Base-by-base conservation (phyloP, 495 filamentous ascomycete genomes). In the Neurospora terricola region DNA sequence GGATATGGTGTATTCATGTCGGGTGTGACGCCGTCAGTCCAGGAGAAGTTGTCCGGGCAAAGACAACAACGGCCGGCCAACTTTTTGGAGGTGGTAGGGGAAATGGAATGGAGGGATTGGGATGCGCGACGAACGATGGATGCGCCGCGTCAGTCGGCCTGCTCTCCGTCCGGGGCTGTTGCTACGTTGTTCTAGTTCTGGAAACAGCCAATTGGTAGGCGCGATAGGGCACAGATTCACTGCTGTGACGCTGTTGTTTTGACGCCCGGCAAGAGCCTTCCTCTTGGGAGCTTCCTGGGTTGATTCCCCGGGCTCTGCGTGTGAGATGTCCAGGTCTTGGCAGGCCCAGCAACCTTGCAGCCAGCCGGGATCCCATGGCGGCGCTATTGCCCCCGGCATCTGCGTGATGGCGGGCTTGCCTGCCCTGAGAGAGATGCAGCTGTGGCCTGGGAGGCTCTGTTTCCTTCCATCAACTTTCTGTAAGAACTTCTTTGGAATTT, bases 1-100 rank as follows among this genome's bases (percentile, higher is more conserved):
- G 16, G 69, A 73, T 70, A 78, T 42, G 70, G 72, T 72, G 71
- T 73, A 72, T 38, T 80, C 77, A 80, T 80, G 77, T 78, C 80
- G 78, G 73, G 66, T 68, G 72, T 39, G 38, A 30, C 54, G 27
- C 54, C 54, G 69, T 38, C 38, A 38, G 39, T 73, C 38, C 23
- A 18, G 14, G 23, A n/a, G 18, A 23, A 40, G 34, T 38, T 69
- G 54, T 69, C 38, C 36, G 70, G 6, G 18, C n/a, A 37, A 37
- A 39, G 39, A 36, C 38, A 38, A 23, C 27, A 37, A 73, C 62
- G 36, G 27, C 23, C 23, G 30, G 69, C 62, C 36, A 73, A 72
- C 72, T 39, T 71, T 71, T 70, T 54, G 16, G 40, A 43, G 69
- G 43, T 71, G 68, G n/a, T 71, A 71, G 5, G 30, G 38, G 62